Evolutionary conservation across 805 yeast species (phyloP).

Genomic region (Cephaloascus albidus): DNA sequence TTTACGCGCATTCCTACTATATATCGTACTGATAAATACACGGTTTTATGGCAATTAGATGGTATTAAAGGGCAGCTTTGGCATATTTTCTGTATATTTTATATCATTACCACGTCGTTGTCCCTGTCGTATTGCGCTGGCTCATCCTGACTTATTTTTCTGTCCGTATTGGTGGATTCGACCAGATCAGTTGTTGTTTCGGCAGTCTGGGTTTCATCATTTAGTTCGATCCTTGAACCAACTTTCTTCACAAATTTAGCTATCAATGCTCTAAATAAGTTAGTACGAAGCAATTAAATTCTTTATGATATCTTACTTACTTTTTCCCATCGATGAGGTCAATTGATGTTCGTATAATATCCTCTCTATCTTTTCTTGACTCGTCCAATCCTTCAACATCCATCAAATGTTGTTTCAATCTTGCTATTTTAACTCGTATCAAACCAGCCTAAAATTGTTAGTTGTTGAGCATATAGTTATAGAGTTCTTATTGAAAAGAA

Average conservation of each 20-base stretch:
- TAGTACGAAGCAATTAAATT: too few species aligned
- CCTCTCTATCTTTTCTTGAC: constrained; percentile 24
- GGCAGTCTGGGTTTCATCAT: neutral
- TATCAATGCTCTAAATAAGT: too few species aligned
- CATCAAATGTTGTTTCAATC: constrained; percentile 22
- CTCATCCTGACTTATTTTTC: too few species aligned
- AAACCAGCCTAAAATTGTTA: constrained; percentile 24
- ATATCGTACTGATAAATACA: neutral
- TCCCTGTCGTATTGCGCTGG: neutral
- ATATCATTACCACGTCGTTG: neutral
- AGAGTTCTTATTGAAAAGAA: neutral
- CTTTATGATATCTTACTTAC: too few species aligned
- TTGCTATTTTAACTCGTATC: constrained; percentile 28
- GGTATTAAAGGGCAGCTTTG: too few species aligned
- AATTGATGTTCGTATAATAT: constrained; percentile 20
- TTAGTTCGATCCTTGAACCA: neutral
- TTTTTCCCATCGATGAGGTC: constrained; percentile 17
- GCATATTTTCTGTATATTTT: too few species aligned
- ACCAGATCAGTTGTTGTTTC: neutral
- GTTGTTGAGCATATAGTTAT: neutral
- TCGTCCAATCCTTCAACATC: constrained; percentile 36
- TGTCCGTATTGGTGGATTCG: neutral
- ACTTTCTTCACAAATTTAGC: neutral
- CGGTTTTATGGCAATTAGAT: neutral
- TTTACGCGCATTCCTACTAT: neutral